Conservation (phyloP, 192 early-diverging fungal genomes). For the Backusella australiensis region DNA sequence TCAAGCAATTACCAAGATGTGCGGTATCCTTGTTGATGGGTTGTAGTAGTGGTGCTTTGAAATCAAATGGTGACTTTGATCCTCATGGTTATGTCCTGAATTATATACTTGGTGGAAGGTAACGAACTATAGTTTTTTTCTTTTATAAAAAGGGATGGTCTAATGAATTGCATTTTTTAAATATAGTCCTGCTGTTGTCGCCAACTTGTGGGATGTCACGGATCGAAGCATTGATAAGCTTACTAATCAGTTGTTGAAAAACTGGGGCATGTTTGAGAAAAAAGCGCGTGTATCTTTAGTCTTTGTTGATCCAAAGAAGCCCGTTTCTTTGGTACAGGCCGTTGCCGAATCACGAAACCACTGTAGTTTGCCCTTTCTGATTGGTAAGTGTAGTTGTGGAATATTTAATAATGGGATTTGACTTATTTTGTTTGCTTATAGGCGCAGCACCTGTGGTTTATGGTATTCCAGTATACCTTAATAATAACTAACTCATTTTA, state of each 20-base stretch:
- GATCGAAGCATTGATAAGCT: conserved; percentile 95
- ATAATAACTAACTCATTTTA: not conserved
- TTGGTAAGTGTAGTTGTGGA: conserved; percentile 46
- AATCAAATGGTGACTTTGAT: conserved; percentile 82
- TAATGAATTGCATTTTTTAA: not conserved
- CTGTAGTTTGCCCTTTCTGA: conserved; percentile 80
- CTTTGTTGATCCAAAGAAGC: not conserved
- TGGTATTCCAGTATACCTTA: conserved; percentile 65
- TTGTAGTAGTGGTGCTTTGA: conserved; percentile 88
- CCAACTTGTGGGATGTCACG: conserved; percentile 98
- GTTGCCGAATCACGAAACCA: conserved; percentile 66
- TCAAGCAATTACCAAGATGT: conserved; percentile 66
- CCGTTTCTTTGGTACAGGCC: conserved; percentile 71
- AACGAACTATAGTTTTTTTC: conserved; percentile 3
- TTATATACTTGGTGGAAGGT: conserved; percentile 86
- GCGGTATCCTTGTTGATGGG: conserved; percentile 87
- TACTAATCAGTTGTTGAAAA: conserved; percentile 61
- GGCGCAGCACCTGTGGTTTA: conserved; percentile 89
- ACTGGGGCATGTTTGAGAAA: conserved; percentile 63
- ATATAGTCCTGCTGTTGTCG: conserved; percentile 72
- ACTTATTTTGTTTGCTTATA: not conserved
- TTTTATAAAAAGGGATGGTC: not conserved
- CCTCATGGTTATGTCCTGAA: conserved; percentile 79
- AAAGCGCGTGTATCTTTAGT: conserved; percentile 55
- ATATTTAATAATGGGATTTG: not conserved